phyloP scores from a whole-genome alignment of 805 yeast genomes.

The Pichia heedii region DNA sequence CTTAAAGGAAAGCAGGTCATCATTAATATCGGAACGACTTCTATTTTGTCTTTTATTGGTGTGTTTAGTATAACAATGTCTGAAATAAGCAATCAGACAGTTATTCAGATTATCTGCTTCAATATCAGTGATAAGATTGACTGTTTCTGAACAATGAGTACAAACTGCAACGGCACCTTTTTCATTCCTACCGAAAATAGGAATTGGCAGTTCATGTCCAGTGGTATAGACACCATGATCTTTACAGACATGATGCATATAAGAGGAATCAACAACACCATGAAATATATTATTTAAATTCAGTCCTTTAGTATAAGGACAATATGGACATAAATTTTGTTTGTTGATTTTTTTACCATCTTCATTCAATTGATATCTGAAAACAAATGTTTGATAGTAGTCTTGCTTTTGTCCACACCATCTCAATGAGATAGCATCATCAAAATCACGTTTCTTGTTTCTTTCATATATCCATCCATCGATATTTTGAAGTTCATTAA shows the following conservation, averaged over 20 bases:
- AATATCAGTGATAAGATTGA: neutral
- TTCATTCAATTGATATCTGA: neutral
- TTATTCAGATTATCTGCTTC: too few species aligned
- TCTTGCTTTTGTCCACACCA: neutral
- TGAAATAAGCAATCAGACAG: too few species aligned
- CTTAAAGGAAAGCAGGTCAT: too few species aligned
- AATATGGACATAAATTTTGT: conserved; percentile 25
- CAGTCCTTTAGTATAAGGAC: conserved; percentile 11
- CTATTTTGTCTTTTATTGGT: neutral
- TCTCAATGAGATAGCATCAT: neutral
- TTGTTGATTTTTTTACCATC: neutral
- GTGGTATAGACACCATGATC: conserved; percentile 27
- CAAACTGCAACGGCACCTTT: neutral
- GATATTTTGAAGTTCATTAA: neutral
- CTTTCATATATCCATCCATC: neutral
- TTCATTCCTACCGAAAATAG: conserved; percentile 8
- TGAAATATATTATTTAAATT: conserved; percentile 11
- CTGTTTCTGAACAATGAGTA: neutral
- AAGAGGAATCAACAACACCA: conserved; percentile 12
- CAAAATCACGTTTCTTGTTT: neutral
- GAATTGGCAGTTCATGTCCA: conserved; percentile 23
- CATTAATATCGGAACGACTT: too few species aligned
- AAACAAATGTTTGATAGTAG: neutral
- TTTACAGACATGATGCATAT: conserved; percentile 25
- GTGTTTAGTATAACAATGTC: neutral